Evolutionary conservation across 2,329 filamentous ascomycete species (phyloP).

Genomic region (Gnomoniopsis smithogilvyi): DNA sequence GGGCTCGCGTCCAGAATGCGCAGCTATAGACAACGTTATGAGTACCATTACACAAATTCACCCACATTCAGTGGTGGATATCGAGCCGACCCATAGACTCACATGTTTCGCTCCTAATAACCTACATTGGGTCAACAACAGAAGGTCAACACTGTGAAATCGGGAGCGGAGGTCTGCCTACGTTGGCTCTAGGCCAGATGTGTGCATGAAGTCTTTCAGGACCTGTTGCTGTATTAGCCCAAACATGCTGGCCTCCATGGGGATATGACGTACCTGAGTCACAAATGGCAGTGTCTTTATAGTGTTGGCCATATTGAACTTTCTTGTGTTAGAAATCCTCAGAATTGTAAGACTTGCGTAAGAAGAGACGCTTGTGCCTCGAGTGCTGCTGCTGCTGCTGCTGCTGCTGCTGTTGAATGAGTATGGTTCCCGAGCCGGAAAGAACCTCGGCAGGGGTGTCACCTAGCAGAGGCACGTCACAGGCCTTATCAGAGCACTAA

Average conservation of each 20-base stretch:
- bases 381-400: no score
- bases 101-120: constrained; percentile 12
- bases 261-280: not conserved
- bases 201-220: constrained; percentile 78
- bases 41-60: not conserved
- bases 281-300: not conserved
- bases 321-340: not conserved
- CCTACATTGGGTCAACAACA: not conserved
- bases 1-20: constrained; percentile 61
- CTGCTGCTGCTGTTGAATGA: not conserved
- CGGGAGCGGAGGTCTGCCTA: constrained; percentile 35
- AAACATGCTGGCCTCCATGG: not conserved
- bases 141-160: not conserved
- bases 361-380: no score
- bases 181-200: constrained; percentile 88
- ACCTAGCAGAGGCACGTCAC: not conserved
- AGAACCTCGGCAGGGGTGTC: not conserved
- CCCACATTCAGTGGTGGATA: not conserved
- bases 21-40: constrained; percentile 44
- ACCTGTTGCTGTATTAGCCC: constrained; percentile 50
- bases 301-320: constrained; percentile 3
- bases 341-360: not conserved
- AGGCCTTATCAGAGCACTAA: not conserved
- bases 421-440: not conserved
- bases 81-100: not conserved